Base-by-base conservation (phyloP, 2,329 filamentous ascomycete genomes). In the Microsporum canis region DNA sequence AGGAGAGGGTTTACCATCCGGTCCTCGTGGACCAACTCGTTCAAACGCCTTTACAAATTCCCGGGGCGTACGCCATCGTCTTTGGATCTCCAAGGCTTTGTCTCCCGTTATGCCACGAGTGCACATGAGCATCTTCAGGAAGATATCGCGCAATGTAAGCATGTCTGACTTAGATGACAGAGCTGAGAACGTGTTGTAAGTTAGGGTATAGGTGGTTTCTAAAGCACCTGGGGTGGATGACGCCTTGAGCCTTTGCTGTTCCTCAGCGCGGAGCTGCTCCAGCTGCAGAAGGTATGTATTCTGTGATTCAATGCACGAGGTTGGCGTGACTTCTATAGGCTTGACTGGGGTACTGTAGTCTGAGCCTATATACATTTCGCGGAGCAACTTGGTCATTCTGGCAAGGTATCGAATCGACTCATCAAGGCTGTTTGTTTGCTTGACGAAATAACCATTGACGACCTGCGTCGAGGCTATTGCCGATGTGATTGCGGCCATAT, bases 81-180 rank as follows among this genome's bases (percentile, higher is more conserved):
- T 85, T 69, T 92, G 88, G 10, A 94, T 89, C 72, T 89, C 88
- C 3, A 91, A 72, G 0, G 89, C 89, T 67, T 88, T 89, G 66
- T 91, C 88, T 2, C 86, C 87, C 0, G 87, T 88, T 10, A 94
- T 78, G 1, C 88, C 87, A 60, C 82, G 82, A 1, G 83, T 89
- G 64, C 87, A 89, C 88, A 94, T 91, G 56, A 94, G 79, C 88
- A 94, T 92, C 72, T 91, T 91, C 31, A 94, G 75, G 66, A 84
- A 92, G 0, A 91, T 72, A 67, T 94, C 89, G 60, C 87, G 79
- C 7, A 92, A 75, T 0, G 88, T 88, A 66, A 90, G 82, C 62
- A 82, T 82, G 59, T 88, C 86, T 0, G 87, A 89, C 71, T 94
- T 94, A 6, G 86, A 88, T 0, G 84, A 84, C 51, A 92, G 74